Base-by-base conservation (phyloP, 306 rosid genomes). In the Hippophae gyantsensis region DNA sequence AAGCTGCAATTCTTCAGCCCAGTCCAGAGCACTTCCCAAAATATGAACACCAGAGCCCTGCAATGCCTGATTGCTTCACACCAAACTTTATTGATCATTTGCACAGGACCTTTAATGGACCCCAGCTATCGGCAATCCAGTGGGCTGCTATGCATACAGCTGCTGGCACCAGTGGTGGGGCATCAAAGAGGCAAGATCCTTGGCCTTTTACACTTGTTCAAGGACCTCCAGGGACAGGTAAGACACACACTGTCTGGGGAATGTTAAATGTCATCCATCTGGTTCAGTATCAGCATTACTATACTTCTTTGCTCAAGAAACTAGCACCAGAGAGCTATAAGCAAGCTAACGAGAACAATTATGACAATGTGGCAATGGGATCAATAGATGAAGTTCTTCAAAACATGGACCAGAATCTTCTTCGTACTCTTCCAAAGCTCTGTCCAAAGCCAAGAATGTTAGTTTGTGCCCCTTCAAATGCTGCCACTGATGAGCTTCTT, bases 161-260 rank as follows among this genome's bases (percentile, higher is more conserved):
- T 67, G 96, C 99, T 55, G 99, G 99, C 73, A 92, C 96, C 57
- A 83, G 85, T 74, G 87, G 95, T 57, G 86, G 87, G 55, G 64
- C 76, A 14, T 61, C 83, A 46, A 92, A 85, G 80, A 85, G 79
- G 83, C 97, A 86, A 80, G 97, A 89, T 60, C 97, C 99, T 7
- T 92, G 99, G 99, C 99, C 99, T 26, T 92, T 92, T 68, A 92
- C 99, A 45, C 99, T 92, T 60, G 99, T 92, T 60, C 99, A 92
- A 74, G 99, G 99, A 57, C 99, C 99, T 71, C 99, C 99, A 7
- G 99, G 99, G 58, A 92, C 99, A 49, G 99, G 99, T 58, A 92
- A 92, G 88, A 92, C 99, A 3, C 99, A 92, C 74, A 92, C 99
- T 32, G 99, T 92, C 13, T 92, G 99, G 99, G 99, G 99, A 82